These are phyloP conservation scores for Colletotrichum sp. DNA, from an alignment of 2,329 filamentous ascomycete species.

Conservation along the genomic window DNA sequence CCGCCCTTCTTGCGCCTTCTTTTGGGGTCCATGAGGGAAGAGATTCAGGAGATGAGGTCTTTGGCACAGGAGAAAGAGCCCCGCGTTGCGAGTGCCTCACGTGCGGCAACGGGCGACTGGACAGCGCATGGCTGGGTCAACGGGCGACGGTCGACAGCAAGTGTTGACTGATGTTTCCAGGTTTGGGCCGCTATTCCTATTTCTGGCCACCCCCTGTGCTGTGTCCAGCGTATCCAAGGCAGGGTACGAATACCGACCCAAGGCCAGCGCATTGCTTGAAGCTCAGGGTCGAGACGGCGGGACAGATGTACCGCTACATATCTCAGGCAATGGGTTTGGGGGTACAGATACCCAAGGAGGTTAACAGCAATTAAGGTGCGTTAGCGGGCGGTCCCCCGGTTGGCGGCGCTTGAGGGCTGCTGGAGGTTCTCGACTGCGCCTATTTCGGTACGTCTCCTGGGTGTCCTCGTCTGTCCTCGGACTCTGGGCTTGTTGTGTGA, in stretches of 20 bases:
- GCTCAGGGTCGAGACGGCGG: background rate
- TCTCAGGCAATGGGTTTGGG: background rate
- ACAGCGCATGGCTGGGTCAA: background rate
- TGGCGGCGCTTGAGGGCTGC: background rate
- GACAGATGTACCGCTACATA: background rate
- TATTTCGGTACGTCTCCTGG: background rate
- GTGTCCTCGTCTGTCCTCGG: background rate
- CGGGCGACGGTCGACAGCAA: background rate
- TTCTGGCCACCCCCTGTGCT: background rate
- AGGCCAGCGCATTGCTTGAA: background rate
- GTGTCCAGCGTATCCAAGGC: too few species aligned
- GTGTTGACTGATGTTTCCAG: background rate
- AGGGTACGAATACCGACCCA: too few species aligned
- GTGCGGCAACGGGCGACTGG: conserved; percentile 7
- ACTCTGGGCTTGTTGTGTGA: background rate
- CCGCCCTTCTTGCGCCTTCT: conserved; percentile 16
- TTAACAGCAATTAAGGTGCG: background rate
- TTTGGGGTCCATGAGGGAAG: background rate
- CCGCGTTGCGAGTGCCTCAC: conserved; percentile 15
- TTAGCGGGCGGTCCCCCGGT: background rate
- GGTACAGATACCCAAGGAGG: background rate
- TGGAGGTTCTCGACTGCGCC: background rate
- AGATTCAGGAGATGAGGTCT: background rate
- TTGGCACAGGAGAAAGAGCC: background rate
- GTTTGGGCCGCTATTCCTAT: conserved; percentile 18